Evolutionary conservation across 352 stramenopile genomes (phyloP).

Genomic region (Globisporangium barbulae): DNA sequence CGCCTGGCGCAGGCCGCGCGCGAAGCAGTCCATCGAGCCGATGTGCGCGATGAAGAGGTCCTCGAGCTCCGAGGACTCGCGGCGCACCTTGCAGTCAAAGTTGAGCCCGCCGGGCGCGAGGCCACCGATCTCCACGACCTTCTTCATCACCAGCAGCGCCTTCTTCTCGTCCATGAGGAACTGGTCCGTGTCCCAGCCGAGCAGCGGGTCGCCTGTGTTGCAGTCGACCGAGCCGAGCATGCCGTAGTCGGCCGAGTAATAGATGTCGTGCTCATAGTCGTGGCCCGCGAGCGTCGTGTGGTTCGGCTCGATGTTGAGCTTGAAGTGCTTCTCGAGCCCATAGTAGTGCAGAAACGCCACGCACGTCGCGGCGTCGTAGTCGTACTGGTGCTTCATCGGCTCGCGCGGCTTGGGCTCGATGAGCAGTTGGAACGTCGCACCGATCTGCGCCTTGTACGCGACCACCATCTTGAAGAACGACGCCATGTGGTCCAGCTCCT

Average conservation of each 20-base stretch:
- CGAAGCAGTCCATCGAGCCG: constrained; percentile 84
- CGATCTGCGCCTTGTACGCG: constrained; percentile 73
- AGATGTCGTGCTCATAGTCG: constrained; percentile 84
- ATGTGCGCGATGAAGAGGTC: constrained; percentile 88
- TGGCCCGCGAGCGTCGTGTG: constrained; percentile 86
- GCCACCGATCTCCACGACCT: constrained; percentile 72
- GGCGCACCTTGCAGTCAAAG: constrained; percentile 84
- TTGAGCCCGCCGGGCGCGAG: constrained; percentile 74
- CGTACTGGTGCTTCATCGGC: constrained; percentile 89
- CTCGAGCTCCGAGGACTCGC: constrained; percentile 71
- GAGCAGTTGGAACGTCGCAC: constrained; percentile 71
- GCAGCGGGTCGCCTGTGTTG: constrained; percentile 66
- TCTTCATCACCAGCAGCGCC: constrained; percentile 69
- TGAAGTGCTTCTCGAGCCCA: constrained; percentile 76
- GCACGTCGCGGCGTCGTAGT: constrained; percentile 83
- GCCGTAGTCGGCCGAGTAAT: constrained; percentile 58
- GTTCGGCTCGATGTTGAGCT: constrained; percentile 89
- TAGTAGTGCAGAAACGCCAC: constrained; percentile 84
- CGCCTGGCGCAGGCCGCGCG: constrained; percentile 61
- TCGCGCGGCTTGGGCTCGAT: constrained; percentile 86
- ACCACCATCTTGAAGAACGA: constrained; percentile 81
- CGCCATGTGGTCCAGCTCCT: constrained; percentile 82
- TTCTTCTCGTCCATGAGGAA: constrained; percentile 83
- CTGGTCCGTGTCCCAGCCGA: constrained; percentile 75
- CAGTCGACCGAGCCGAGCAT: constrained; percentile 87